Evolutionary conservation across 208 protist genomes (phyloP).

Genomic region (Acanthamoeba triangularis): DNA sequence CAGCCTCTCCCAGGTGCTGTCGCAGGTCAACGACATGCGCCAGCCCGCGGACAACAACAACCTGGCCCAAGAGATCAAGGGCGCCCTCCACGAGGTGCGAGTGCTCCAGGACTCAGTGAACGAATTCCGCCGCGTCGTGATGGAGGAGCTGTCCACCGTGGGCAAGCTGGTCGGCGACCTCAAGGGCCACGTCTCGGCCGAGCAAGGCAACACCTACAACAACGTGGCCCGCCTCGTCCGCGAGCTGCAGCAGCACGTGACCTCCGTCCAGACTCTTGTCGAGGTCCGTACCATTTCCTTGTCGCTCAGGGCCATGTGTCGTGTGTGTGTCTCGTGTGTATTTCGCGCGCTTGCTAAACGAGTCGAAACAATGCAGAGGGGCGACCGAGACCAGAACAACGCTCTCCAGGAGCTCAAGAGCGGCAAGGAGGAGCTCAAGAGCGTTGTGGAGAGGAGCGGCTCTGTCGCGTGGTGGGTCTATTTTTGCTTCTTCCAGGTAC

Average conservation of each 20-base stretch:
- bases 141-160: not conserved
- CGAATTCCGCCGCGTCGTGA: not conserved
- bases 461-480: constrained; percentile 68
- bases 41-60: not conserved
- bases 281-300: not conserved
- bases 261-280: not conserved
- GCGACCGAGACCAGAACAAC: constrained; percentile 64
- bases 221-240: constrained; percentile 60
- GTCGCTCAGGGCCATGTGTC: not conserved
- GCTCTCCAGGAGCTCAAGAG: constrained; percentile 16
- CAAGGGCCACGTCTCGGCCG: constrained; percentile 40
- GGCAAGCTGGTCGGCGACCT: not conserved
- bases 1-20: not conserved
- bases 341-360: no score
- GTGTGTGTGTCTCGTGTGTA: no score
- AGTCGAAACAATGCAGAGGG: not conserved
- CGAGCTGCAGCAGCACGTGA: constrained; percentile 34
- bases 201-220: constrained; percentile 51
- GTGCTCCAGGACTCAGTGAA: not conserved
- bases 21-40: not conserved
- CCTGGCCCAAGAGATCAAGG: not conserved
- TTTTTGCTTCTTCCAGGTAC: constrained; percentile 70
- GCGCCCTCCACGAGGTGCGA: not conserved
- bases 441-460: constrained; percentile 40
- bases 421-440: constrained; percentile 62